phyloP scores from a whole-genome alignment of 257 asterid genomes.

The Cruciata laevipes region DNA sequence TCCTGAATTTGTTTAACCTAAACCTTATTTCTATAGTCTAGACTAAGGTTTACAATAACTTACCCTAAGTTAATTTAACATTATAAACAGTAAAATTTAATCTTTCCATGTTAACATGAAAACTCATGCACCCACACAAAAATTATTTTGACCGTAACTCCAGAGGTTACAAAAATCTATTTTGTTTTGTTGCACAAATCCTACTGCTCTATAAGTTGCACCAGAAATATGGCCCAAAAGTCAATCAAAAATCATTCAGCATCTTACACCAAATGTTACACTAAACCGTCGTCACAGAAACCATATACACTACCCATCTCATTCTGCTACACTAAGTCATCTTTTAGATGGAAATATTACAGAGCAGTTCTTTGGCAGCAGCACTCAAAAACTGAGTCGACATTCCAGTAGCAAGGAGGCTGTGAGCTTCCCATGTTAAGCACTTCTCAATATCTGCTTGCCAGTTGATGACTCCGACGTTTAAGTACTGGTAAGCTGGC shows the following conservation, averaged over 20 bases:
- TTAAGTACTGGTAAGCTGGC: slow-evolving; percentile 50
- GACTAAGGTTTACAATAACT: no score
- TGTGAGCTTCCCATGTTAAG: slow-evolving; percentile 88
- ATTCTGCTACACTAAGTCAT: background rate
- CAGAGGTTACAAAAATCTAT: no score
- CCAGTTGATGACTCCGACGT: slow-evolving; percentile 51
- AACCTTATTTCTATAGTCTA: no score
- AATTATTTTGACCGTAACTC: no score
- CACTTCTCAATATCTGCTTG: slow-evolving; percentile 70
- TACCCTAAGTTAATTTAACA: no score
- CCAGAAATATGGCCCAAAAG: background rate
- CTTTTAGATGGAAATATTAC: slow-evolving; percentile 41
- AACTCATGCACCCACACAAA: no score
- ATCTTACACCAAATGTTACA: background rate
- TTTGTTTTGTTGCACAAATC: no score
- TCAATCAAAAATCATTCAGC: background rate
- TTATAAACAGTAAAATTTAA: no score
- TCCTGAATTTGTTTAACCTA: no score
- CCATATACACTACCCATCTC: background rate
- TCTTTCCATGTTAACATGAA: no score
- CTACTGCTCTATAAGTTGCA: no score
- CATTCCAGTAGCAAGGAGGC: slow-evolving; percentile 72
- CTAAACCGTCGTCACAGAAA: background rate
- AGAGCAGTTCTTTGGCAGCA: slow-evolving; percentile 91
- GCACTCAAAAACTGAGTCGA: slow-evolving; percentile 53